A percentile compares a stretch with the other conserved stretches of the same genome.
These are phyloP conservation scores for Salix viminalis DNA, from an alignment of 345 rosid genomes.

Conservation along the genomic window DNA sequence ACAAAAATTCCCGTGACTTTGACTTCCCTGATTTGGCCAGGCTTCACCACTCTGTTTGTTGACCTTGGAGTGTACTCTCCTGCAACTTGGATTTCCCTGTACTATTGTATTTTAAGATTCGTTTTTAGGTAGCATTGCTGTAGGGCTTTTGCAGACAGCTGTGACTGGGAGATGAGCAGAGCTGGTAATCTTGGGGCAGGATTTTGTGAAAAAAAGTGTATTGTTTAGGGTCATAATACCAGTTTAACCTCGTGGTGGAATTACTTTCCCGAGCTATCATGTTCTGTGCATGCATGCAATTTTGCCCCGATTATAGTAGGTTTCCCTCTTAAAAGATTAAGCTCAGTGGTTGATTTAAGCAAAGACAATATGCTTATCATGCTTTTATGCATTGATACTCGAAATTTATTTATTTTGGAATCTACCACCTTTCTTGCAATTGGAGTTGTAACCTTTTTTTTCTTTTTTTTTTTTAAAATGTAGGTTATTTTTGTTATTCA, in stretches of 20 bases:
- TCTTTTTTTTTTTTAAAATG: not conserved
- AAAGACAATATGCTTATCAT: not conserved
- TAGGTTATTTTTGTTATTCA: not conserved
- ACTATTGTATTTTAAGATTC: not conserved
- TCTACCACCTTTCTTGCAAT: not conserved
- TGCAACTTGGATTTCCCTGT: not conserved
- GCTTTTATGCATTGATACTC: not conserved
- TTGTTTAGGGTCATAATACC: not conserved
- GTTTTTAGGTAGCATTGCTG: not conserved
- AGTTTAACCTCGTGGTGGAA: not conserved
- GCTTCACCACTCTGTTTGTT: too few relatives aligned
- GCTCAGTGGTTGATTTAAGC: not conserved
- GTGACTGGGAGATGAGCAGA: not conserved
- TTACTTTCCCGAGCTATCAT: not conserved
- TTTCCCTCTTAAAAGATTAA: not conserved
- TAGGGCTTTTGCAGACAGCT: not conserved
- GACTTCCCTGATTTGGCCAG: too few relatives aligned
- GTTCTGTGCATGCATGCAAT: not conserved
- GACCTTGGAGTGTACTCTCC: not conserved
- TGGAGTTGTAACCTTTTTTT: not conserved
- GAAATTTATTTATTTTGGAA: too few relatives aligned
- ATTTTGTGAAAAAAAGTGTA: not conserved
- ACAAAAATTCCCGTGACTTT: not conserved
- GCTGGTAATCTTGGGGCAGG: not conserved
- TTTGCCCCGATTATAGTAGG: not conserved